Evolutionary conservation across 257 asterid species (phyloP).

Genomic region (Solanum bukasovii): DNA sequence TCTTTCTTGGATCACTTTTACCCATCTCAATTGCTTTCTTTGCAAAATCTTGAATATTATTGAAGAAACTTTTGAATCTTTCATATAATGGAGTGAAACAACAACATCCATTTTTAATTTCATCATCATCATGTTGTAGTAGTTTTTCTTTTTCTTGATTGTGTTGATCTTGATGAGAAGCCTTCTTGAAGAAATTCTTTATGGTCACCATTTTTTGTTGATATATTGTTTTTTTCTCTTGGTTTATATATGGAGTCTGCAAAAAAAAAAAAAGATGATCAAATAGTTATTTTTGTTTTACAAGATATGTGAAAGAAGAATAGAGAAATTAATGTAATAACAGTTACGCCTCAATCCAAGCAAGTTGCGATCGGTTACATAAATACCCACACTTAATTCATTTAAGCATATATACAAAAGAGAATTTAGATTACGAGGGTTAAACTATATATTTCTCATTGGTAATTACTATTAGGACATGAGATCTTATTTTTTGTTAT

Average conservation of each 20-base stretch:
- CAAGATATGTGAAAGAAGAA: neutral
- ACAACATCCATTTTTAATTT: neutral
- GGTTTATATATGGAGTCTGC: neutral
- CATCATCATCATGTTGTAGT: conserved; percentile 5
- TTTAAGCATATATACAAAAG: neutral
- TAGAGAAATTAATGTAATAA: too few relatives aligned
- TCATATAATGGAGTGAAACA: neutral
- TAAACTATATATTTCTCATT: neutral
- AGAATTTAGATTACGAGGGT: neutral
- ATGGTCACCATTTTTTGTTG: neutral
- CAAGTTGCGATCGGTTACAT: neutral
- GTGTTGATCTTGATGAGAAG: neutral
- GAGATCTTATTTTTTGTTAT: too few relatives aligned
- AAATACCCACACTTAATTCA: neutral
- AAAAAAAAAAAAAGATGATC: neutral
- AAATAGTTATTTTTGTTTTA: neutral
- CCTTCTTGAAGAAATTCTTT: neutral
- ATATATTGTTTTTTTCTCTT: neutral
- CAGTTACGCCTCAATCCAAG: neutral
- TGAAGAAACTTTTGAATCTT: neutral
- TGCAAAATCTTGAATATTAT: conserved; percentile 4
- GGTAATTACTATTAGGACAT: neutral
- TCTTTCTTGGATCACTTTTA: conserved; percentile 28
- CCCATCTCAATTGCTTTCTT: conserved; percentile 32
- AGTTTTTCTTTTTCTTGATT: conserved; percentile 23